Evolutionary conservation across 176 grass and related monocot genomes (phyloP).

Genomic region (Triticum aestivum): IWGSC_CS_RefSeq_v2.1 NC_057812.1:267724246-267724745

Average conservation of each 20-base stretch:
- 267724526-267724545: not conserved
- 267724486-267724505: not conserved
- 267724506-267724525: not conserved
- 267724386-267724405: not conserved
- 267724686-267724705: not conserved
- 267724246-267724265: not conserved
- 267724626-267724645: not conserved
- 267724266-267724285: not conserved
- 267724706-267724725: not conserved
- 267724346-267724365: not conserved
- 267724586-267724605: not conserved
- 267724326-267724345: not conserved
- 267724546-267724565: not conserved
- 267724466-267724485: not conserved
- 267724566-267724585: not conserved
- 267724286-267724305: conserved; percentile 12
- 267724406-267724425: not conserved
- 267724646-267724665: not conserved
- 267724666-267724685: not conserved
- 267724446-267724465: not conserved
- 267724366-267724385: not conserved
- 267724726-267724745: not conserved
- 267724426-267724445: not conserved
- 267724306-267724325: not conserved
- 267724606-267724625: not conserved